Percentiles rank a stretch among this genome's conserved stretches.
phyloP scores from a whole-genome alignment of 805 yeast species.

The Pichia eremophila region DNA sequence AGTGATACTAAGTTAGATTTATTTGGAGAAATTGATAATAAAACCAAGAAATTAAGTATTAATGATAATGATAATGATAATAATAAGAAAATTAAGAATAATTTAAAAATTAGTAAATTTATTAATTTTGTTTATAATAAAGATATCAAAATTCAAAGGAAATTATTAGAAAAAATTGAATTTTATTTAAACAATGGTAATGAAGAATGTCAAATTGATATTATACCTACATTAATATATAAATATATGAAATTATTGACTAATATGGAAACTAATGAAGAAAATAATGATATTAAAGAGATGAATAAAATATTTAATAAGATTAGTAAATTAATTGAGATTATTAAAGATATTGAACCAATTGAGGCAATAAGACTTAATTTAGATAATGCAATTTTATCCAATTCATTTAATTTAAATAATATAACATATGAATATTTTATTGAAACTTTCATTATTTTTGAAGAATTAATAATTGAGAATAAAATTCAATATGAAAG shows the following conservation, averaged over 20 bases:
- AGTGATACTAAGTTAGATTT: slow-evolving; percentile 11
- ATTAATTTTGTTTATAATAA: slow-evolving; percentile 51
- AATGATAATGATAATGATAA: slow-evolving; percentile 8
- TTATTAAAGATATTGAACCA: slow-evolving; percentile 37
- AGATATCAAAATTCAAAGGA: slow-evolving; percentile 36
- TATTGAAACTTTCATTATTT: slow-evolving; percentile 77
- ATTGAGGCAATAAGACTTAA: slow-evolving; percentile 36
- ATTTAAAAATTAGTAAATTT: slow-evolving; percentile 59
- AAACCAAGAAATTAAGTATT: not conserved
- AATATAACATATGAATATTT: slow-evolving; percentile 81
- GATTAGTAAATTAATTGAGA: slow-evolving; percentile 59
- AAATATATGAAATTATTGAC: slow-evolving; percentile 52
- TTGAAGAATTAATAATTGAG: slow-evolving; percentile 54
- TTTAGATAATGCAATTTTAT: slow-evolving; percentile 59
- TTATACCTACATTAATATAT: slow-evolving; percentile 67
- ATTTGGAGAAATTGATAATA: slow-evolving; percentile 16
- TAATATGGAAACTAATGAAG: slow-evolving; percentile 27
- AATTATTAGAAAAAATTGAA: slow-evolving; percentile 36
- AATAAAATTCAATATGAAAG: slow-evolving; percentile 41
- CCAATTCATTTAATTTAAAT: slow-evolving; percentile 66
- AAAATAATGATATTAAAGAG: slow-evolving; percentile 15
- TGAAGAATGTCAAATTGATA: not conserved
- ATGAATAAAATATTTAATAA: slow-evolving; percentile 51
- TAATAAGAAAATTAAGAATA: slow-evolving; percentile 24
- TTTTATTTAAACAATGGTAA: slow-evolving; percentile 46